Evolutionary conservation across 1,139 yeast genomes (phyloP), one percentile per base, ranked within the genome.

Genomic region (Hyphopichia wangnamkhiaoensis): DNA sequence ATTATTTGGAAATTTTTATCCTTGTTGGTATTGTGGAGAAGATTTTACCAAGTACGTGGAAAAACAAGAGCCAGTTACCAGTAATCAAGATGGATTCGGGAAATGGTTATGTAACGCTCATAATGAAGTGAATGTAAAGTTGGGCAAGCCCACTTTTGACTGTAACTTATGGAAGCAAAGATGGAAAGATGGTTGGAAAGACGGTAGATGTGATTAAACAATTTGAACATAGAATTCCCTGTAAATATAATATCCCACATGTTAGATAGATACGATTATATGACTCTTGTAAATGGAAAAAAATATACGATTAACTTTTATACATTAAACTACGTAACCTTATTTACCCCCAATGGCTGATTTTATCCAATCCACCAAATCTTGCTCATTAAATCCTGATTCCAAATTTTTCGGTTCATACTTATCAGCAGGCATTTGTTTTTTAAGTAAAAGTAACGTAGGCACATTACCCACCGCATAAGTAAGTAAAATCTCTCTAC

Each of bases 71-170:
- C 95, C 96, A 5, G 71, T 72, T 44, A 89, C 85, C 4, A 69
- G 64, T 10, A 77, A 80, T 9, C 89, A 87, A 53, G 95, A 89
- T 38, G 84, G 80, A 40, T 79, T 93, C 50, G 95, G 97, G 1
- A 71, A 65, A 49, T 93, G 99, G 99, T 67, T 93, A 41, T 94
- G 98, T 64, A 85, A 82, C 46, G 98, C 98, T 3, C 98, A 93
- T 63, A 93, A 93, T 56, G 87, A 79, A 31, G 98, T 94, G 19
- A 93, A 94, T 59, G 68, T 58, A 14, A 91, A 90, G 59, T 61
- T 91, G 21, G 95, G 95, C 1, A 93, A 93, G 63, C 90, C 89
- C 4, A 68, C 69, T 43, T 93, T 93, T 57, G 90, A 93, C 58
- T 93, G 98, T 56, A 71, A 80, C 43, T 74, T 87, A 49, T 94